phyloP scores from a whole-genome alignment of 1,284 basidiomycete genomes.

The Tilletia indica region DNA sequence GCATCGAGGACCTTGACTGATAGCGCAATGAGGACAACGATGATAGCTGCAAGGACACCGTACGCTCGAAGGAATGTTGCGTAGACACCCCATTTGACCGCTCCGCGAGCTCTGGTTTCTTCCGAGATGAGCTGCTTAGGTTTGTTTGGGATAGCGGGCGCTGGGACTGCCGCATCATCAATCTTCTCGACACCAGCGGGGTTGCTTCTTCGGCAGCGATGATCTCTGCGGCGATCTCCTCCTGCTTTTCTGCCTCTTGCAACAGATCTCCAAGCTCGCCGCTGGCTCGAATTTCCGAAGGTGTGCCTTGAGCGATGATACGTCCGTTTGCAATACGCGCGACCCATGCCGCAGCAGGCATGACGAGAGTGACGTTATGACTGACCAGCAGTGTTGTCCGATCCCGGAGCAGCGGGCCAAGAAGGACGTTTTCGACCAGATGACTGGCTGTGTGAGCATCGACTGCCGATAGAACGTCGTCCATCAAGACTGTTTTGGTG shows the following conservation, averaged over 20 bases:
- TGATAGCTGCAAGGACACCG: background rate
- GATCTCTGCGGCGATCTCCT: conserved; percentile 48
- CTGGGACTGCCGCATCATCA: background rate
- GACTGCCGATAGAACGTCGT: conserved; percentile 59
- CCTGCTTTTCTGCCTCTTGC: conserved; percentile 57
- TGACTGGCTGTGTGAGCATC: conserved; percentile 67
- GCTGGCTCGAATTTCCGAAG: conserved; percentile 28
- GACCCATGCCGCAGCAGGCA: conserved; percentile 29
- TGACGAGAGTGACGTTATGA: conserved; percentile 58
- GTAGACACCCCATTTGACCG: background rate
- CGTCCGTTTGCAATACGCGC: conserved; percentile 38
- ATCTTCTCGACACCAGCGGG: conserved; percentile 18
- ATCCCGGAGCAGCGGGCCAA: conserved; percentile 54
- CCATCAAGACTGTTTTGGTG: conserved; percentile 40
- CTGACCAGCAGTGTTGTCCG: conserved; percentile 75
- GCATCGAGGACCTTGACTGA: background rate
- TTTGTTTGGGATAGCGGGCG: background rate
- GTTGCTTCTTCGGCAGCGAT: conserved; percentile 19
- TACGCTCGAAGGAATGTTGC: background rate
- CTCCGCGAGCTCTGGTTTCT: background rate
- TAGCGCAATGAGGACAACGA: background rate
- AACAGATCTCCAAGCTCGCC: conserved; percentile 18
- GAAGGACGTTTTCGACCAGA: conserved; percentile 27
- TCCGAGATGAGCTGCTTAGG: conserved; percentile 9
- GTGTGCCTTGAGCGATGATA: conserved; percentile 28